Base-by-base conservation (phyloP, 2,329 filamentous ascomycete genomes). In the Aspergillus luchuensis region DNA sequence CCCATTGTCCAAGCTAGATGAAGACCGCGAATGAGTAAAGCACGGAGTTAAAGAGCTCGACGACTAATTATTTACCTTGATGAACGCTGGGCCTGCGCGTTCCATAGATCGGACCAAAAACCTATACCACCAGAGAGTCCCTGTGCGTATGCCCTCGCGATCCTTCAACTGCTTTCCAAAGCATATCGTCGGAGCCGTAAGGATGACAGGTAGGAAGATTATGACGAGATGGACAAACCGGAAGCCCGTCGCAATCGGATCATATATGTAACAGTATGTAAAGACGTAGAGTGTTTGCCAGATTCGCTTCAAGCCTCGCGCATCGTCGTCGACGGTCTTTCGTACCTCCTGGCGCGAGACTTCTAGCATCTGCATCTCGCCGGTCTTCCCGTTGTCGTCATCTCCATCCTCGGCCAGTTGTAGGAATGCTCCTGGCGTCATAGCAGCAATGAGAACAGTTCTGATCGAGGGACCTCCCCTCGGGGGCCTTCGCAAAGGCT, bases 121-220 rank as follows among this genome's bases (percentile, higher is more conserved):
- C 3, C 82, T 82, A 79, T 97, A 99, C 95, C 95, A 99, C 92
- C 91, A 97, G 3, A 98, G 72, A 0, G 93, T 93, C 0, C 95
- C 94, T 5, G 80, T 83, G 63, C 91, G 84, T 78, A 97, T 91
- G 65, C 91, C 87, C 67, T 92, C 89, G 59, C 84, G 85, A 36
- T 87, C 80, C 2, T 84, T 79, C 52, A 86, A 80, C 49, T 89
- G 82, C 36, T 75, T 73, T 1, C 95, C 95, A 59, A 97, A 62
- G 90, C 91, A 97, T 59, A 97, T 87, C 0, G 82, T 84, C 0
- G 95, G 95, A 6, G 96, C 86, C 0, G 91, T 84, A 1, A 89
- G 74, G 56, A 99, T 87, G 45, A 99, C 92, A 0, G 95, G 95
- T 19, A 97, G 88, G 72, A 99, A 99, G 58, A 99, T 95, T 61